Conservation (phyloP, 1,139 yeast species). For the Geotrichum macrosporum region DNA sequence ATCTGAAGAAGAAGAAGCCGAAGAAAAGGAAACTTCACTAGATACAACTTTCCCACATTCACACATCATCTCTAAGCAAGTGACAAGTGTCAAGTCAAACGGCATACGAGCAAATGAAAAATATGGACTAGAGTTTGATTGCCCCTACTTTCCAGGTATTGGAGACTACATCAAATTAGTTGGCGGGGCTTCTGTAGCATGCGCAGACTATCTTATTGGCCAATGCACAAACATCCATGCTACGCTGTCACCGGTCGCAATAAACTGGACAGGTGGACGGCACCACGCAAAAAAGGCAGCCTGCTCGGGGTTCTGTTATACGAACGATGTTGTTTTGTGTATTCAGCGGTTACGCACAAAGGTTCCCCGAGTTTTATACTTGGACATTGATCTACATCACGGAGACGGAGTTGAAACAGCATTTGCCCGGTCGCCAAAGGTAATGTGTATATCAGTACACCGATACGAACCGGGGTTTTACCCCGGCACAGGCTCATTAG, state of each 20-base stretch:
- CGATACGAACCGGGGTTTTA: slow-evolving; percentile 62
- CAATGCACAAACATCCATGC: background rate
- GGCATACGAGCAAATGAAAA: slow-evolving; percentile 18
- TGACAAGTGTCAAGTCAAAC: slow-evolving; percentile 5
- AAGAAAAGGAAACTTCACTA: too few species aligned
- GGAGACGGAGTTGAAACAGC: slow-evolving; percentile 78
- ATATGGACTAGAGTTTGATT: slow-evolving; percentile 51
- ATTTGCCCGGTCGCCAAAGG: slow-evolving; percentile 52
- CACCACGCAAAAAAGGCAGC: slow-evolving; percentile 58
- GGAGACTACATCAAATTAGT: slow-evolving; percentile 47
- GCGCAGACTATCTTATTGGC: slow-evolving; percentile 41
- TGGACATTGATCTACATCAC: slow-evolving; percentile 73
- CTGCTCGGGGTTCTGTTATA: slow-evolving; percentile 72
- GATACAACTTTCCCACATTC: slow-evolving; percentile 6
- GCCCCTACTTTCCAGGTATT: slow-evolving; percentile 57
- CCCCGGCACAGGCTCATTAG: slow-evolving; percentile 60
- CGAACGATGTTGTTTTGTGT: slow-evolving; percentile 61
- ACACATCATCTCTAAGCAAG: slow-evolving; percentile 5
- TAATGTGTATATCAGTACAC: slow-evolving; percentile 62
- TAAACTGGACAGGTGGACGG: slow-evolving; percentile 79
- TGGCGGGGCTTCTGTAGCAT: slow-evolving; percentile 57
- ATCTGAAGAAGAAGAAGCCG: background rate
- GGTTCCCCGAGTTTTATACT: slow-evolving; percentile 51
- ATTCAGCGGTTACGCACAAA: slow-evolving; percentile 47
- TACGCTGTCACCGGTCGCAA: slow-evolving; percentile 39